These are phyloP conservation scores for Calocera viscosa DNA, from an alignment of 768 basidiomycete species.

Conservation along the genomic window DNA sequence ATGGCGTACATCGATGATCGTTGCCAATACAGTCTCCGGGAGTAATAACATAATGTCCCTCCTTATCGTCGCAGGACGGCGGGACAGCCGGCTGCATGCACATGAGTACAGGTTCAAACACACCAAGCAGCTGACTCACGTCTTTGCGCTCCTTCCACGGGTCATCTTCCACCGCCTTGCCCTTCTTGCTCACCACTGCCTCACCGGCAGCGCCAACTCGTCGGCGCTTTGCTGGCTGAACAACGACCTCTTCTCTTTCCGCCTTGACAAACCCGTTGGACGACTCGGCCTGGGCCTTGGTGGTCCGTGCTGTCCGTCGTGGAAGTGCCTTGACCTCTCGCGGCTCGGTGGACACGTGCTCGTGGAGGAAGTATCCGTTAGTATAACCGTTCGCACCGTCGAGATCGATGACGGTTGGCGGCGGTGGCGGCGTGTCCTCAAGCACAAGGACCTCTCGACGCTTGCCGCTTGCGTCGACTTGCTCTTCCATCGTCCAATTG, in stretches of 20 bases:
- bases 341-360: neutral
- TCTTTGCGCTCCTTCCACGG: constrained; percentile 33
- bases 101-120: constrained; percentile 13
- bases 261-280: constrained; percentile 10
- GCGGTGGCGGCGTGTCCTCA: constrained; percentile 77
- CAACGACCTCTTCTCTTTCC: constrained; percentile 49
- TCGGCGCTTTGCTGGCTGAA: constrained; percentile 48
- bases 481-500: constrained; percentile 33
- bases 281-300: constrained; percentile 8
- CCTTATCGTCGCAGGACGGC: constrained; percentile 86
- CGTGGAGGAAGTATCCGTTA: constrained; percentile 45
- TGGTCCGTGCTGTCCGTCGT: constrained; percentile 8
- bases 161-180: neutral
- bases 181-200: constrained; percentile 2
- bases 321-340: neutral
- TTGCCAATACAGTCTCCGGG: constrained; percentile 77
- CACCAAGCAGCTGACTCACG: constrained; percentile 34
- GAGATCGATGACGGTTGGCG: constrained; percentile 34
- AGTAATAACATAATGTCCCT: constrained; percentile 95
- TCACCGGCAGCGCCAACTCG: constrained; percentile 17
- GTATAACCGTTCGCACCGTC: constrained; percentile 16
- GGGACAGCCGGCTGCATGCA: constrained; percentile 27
- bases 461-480: constrained; percentile 64
- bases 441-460: constrained; percentile 83
- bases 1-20: constrained; percentile 49